Conservation (phyloP, 306 rosid species). For the Styphnolobium japonicum region DNA sequence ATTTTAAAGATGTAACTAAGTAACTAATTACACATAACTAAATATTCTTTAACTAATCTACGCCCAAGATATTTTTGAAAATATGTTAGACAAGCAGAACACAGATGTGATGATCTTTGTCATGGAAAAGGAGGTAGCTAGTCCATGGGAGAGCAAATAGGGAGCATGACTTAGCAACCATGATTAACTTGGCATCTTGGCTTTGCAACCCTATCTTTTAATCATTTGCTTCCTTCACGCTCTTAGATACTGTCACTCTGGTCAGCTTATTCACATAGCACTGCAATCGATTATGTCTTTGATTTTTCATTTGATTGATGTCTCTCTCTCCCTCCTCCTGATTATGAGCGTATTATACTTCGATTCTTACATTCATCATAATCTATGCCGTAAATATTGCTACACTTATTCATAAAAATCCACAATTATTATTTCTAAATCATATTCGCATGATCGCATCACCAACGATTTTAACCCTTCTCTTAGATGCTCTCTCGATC, state of each 20-base stretch:
- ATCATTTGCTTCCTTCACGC: constrained; percentile 44
- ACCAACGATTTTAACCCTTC: background rate
- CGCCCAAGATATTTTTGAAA: too few species aligned
- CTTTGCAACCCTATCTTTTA: constrained; percentile 12
- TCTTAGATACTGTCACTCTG: background rate
- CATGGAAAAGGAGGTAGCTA: constrained; percentile 15
- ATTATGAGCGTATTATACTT: constrained; percentile 18
- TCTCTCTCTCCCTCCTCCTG: background rate
- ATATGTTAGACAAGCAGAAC: background rate
- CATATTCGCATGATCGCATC: constrained; percentile 13
- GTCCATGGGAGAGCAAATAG: background rate
- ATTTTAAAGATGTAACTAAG: too few species aligned
- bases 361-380: background rate
- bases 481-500: too few species aligned
- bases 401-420: background rate
- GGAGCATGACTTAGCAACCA: constrained; percentile 31
- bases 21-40: too few species aligned
- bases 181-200: constrained; percentile 19
- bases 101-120: background rate
- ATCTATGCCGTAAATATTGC: background rate
- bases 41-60: too few species aligned
- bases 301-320: background rate
- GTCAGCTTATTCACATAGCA: background rate
- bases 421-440: constrained; percentile 12
- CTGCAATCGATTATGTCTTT: constrained; percentile 1